Base-by-base conservation (phyloP, 176 grass and related monocot species). In the Hyparrhenia diplandra region DNA sequence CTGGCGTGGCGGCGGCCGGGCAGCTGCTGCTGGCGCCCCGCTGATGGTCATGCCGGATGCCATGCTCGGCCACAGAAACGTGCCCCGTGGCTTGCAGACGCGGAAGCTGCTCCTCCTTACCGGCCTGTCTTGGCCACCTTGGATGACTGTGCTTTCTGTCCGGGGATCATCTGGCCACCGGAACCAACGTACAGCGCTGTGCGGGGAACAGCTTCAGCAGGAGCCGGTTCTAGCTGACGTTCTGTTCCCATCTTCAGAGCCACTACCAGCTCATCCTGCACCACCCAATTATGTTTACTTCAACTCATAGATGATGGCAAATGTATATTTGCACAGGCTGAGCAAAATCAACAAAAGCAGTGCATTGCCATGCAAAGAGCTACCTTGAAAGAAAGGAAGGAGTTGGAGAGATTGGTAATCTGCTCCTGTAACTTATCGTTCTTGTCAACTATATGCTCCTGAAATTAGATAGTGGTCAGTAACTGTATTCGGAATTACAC, bases 21-120 rank as follows among this genome's bases (percentile, higher is more conserved):
- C 78, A 39, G 85, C 73, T 80, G 82, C 76, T 89, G 83, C 83
- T 80, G 70, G 45, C 58, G 28, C 77, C 35, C 74, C 58, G 45
- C 74, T 89, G 35, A 79, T 84, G 79, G 64, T 73, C 30, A 43
- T 86, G 73, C 71, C 75, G n/a, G 27, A 80, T 64, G 71, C 82
- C 89, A 90, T 84, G 86, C 90, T 87, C 52, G 95, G 95, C 88
- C 86, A 87, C 62, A 93, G 67, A 70, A 98, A 95, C 31, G 84
- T 86, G 37, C 82, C 82, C 73, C 84, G 78, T 37, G 86, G 92
- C 55, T 93, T 93, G 82, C 86, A 93, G 72, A 91, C 85, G 51
- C 47, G 85, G 82, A 98, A 93, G 60, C 90, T 88, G 71, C 88
- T 93, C 85, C 83, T 92, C 73, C 35, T 81, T 31, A 58, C 72